Percentiles rank a stretch among this genome's conserved stretches.
phyloP scores from a whole-genome alignment of 768 basidiomycete species.

The Boletus vinaceobasis region DNA sequence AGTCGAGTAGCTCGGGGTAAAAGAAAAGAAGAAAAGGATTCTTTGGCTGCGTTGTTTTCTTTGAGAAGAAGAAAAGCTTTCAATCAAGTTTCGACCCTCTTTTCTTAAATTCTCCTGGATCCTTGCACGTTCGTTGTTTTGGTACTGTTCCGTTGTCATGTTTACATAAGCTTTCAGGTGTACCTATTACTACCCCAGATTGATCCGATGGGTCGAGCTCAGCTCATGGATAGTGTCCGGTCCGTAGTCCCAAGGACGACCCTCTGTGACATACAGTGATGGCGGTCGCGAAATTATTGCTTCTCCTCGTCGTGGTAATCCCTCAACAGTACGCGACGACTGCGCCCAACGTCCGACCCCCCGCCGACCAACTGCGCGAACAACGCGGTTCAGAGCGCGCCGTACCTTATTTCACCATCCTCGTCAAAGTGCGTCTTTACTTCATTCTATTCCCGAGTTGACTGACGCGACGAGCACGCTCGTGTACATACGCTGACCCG shows the following conservation, averaged over 20 bases:
- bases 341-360: constrained; percentile 15
- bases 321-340: constrained; percentile 3
- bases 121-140: no score
- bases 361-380: constrained; percentile 10
- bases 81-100: background rate
- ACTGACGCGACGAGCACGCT: no score
- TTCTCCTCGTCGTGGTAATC: background rate
- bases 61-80: no score
- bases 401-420: background rate
- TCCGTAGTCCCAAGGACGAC: background rate
- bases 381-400: constrained; percentile 3
- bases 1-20: constrained; percentile 16
- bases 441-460: no score
- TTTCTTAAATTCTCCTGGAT: no score
- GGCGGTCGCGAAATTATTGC: constrained; percentile 4
- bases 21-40: background rate
- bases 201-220: no score
- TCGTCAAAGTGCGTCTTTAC: background rate
- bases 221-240: no score
- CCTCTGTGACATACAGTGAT: background rate
- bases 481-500: background rate
- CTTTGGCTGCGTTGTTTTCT: no score
- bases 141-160: background rate
- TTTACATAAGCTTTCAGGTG: background rate
- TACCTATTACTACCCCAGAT: no score